A percentile compares a stretch with the other conserved stretches of the same genome.
These are phyloP conservation scores for Arxiozyma heterogenica DNA, from an alignment of 1,139 yeast genomes.

Conservation along the genomic window DNA sequence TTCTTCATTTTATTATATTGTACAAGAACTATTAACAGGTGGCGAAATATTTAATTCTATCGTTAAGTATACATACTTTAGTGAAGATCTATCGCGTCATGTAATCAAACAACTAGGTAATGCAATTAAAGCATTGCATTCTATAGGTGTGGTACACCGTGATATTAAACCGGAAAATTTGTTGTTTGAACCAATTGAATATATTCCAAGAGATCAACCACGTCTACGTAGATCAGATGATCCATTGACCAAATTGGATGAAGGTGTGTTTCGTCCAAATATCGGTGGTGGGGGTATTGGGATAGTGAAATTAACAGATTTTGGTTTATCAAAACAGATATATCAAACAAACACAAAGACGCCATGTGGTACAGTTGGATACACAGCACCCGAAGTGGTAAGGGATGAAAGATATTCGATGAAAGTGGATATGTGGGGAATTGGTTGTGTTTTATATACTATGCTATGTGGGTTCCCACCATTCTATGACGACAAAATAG, in stretches of 20 bases:
- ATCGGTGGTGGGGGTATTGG: constrained; percentile 92
- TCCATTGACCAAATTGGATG: constrained; percentile 60
- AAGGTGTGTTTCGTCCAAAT: constrained; percentile 69
- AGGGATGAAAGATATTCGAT: constrained; percentile 78
- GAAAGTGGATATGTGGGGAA: constrained; percentile 92
- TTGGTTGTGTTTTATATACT: constrained; percentile 88
- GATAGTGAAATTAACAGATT: constrained; percentile 77
- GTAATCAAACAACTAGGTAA: constrained; percentile 76
- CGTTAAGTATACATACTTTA: constrained; percentile 81
- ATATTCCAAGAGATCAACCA: constrained; percentile 42
- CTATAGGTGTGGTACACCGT: constrained; percentile 81
- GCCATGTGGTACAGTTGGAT: constrained; percentile 86
- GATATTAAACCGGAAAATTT: constrained; percentile 94
- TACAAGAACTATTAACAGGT: constrained; percentile 80
- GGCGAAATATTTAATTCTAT: constrained; percentile 94
- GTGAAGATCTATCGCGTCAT: constrained; percentile 78
- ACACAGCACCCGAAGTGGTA: constrained; percentile 92
- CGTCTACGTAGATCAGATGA: constrained; percentile 68
- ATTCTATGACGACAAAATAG: constrained; percentile 81
- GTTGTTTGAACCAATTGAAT: constrained; percentile 67
- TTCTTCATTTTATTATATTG: constrained; percentile 58
- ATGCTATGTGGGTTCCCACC: constrained; percentile 94
- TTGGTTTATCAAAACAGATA: constrained; percentile 83
- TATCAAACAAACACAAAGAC: constrained; percentile 63
- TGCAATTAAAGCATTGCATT: constrained; percentile 75